These are phyloP conservation scores for Rhodotorula sp. DNA, from an alignment of 1,284 basidiomycete genomes.

Conservation along the genomic window DNA sequence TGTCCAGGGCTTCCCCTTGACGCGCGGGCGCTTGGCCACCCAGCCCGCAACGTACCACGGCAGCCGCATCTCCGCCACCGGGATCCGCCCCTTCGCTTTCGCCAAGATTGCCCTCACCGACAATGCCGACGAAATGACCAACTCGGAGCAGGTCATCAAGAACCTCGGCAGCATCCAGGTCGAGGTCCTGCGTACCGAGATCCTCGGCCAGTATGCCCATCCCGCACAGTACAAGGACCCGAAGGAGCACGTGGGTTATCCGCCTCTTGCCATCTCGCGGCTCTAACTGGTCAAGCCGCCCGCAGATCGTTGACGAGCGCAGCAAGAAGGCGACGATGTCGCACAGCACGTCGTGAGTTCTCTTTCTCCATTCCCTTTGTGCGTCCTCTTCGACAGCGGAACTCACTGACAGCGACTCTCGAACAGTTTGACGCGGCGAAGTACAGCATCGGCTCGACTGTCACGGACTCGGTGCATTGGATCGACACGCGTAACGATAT, in stretches of 20 bases:
- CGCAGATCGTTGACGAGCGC: conserved; percentile 21
- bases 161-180: conserved; percentile 24
- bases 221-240: accelerated
- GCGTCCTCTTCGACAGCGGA: neutral
- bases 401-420: neutral
- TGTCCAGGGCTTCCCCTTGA: neutral
- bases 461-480: neutral
- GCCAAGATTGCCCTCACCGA: conserved; percentile 29
- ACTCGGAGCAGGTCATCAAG: conserved; percentile 24
- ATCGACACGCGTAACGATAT: conserved; percentile 12
- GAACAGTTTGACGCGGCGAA: conserved; percentile 2
- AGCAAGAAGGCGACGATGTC: conserved; percentile 28
- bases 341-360: neutral
- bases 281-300: neutral
- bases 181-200: neutral
- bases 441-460: neutral
- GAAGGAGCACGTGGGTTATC: neutral
- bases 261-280: no score
- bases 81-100: conserved; percentile 21
- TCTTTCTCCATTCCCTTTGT: neutral
- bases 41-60: neutral
- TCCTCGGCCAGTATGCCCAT: neutral
- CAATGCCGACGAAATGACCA: conserved; percentile 13
- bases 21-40: no score
- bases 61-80: neutral